Conservation (phyloP, 2,329 filamentous ascomycete genomes). For the Malbranchea zuffiana region DNA sequence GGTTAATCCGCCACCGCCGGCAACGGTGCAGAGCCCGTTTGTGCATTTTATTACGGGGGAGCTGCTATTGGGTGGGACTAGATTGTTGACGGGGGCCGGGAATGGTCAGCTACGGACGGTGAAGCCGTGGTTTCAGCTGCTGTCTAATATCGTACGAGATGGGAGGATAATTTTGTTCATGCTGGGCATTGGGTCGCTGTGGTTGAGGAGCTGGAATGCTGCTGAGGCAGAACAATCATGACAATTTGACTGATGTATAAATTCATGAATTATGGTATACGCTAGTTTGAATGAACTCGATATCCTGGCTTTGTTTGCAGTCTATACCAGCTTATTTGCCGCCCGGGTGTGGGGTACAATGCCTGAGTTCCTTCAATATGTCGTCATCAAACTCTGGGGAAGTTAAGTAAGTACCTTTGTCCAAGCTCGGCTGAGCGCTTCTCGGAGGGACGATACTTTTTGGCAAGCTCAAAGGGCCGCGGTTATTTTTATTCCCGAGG, state of each 20-base stretch:
- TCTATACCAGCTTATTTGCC: too few relatives aligned
- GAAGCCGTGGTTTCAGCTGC: conserved; percentile 28
- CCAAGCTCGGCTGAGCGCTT: too few relatives aligned
- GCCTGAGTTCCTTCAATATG: too few relatives aligned
- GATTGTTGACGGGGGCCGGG: conserved; percentile 24
- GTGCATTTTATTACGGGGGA: conserved; percentile 39
- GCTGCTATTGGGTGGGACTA: conserved; percentile 30
- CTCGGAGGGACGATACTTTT: too few relatives aligned
- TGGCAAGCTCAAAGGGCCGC: too few relatives aligned
- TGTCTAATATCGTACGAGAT: conserved; percentile 33
- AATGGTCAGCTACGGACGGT: conserved; percentile 17
- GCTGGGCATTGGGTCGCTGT: conserved; percentile 24
- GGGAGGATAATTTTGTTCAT: conserved; percentile 37
- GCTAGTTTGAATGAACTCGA: too few relatives aligned
- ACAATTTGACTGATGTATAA: not conserved
- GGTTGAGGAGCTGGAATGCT: not conserved
- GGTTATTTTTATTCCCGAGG: too few relatives aligned
- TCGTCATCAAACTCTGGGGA: too few relatives aligned
- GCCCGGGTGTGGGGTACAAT: too few relatives aligned
- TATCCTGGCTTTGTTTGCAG: too few relatives aligned
- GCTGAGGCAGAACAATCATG: not conserved
- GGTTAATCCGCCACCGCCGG: conserved; percentile 30
- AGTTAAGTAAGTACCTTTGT: too few relatives aligned
- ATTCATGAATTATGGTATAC: not conserved
- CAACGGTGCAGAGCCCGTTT: conserved; percentile 37